phyloP scores from a whole-genome alignment of 306 rosid genomes.

The Rubus parviflorus region DNA sequence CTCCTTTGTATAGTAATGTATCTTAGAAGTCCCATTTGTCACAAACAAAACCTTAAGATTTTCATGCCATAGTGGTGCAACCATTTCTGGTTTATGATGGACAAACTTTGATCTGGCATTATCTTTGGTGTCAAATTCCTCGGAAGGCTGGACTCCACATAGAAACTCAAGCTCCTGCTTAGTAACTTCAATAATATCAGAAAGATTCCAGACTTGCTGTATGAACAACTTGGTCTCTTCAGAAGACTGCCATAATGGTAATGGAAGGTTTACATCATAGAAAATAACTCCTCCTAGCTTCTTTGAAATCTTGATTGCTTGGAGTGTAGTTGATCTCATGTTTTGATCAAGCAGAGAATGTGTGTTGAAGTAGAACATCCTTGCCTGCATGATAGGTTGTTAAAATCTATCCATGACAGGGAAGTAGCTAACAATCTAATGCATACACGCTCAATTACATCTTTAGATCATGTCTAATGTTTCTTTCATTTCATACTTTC shows the following conservation, averaged over 20 bases:
- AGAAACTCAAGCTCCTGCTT: slow-evolving; percentile 95
- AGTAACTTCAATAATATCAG: slow-evolving; percentile 89
- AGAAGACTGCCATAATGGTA: slow-evolving; percentile 79
- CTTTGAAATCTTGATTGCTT: slow-evolving; percentile 72
- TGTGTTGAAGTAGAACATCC: slow-evolving; percentile 87
- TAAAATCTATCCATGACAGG: slow-evolving; percentile 10
- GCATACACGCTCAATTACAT: not conserved
- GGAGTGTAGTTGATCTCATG: slow-evolving; percentile 81
- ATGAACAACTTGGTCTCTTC: slow-evolving; percentile 77
- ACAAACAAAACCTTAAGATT: slow-evolving; percentile 88
- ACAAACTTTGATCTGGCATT: slow-evolving; percentile 74
- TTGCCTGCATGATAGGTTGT: slow-evolving; percentile 65
- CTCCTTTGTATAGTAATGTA: slow-evolving; percentile 85
- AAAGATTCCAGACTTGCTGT: slow-evolving; percentile 77
- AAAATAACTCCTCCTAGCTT: slow-evolving; percentile 78
- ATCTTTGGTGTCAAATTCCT: slow-evolving; percentile 84
- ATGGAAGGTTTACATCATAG: slow-evolving; percentile 86
- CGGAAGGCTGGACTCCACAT: slow-evolving; percentile 74
- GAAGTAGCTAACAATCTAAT: not conserved
- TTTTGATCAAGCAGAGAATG: slow-evolving; percentile 85
- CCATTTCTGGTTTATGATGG: slow-evolving; percentile 66
- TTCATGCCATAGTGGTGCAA: slow-evolving; percentile 78
- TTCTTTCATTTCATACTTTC: not conserved
- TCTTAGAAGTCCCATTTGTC: slow-evolving; percentile 95
- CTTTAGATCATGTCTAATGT: not conserved